phyloP scores from a whole-genome alignment of 2,329 filamentous ascomycete species.

The Aspergillus versicolor region DNA sequence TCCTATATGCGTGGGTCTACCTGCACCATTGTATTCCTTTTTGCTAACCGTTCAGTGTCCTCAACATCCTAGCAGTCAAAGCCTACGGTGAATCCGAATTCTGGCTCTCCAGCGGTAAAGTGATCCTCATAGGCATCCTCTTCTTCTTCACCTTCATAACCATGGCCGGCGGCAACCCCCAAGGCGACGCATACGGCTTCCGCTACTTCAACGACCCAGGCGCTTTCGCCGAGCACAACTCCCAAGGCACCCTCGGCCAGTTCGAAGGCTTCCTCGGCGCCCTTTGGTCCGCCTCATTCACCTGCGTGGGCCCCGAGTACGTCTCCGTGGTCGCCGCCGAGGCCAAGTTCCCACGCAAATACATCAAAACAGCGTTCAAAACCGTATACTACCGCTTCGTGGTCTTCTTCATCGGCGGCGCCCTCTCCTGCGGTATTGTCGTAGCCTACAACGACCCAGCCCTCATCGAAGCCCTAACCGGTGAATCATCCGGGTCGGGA shows the following conservation, averaged over 20 bases:
- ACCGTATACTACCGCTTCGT: conserved; percentile 72
- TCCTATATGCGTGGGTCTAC: neutral
- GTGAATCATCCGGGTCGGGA: conserved; percentile 29
- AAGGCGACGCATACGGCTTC: conserved; percentile 67
- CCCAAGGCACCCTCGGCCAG: conserved; percentile 60
- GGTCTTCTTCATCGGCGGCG: conserved; percentile 69
- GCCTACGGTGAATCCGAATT: conserved; percentile 15
- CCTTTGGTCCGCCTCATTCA: conserved; percentile 65
- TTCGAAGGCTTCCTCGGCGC: conserved; percentile 59
- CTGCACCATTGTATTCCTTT: too few species aligned
- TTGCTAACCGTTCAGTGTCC: too few species aligned
- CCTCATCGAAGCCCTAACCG: too few species aligned
- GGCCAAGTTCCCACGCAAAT: conserved; percentile 62
- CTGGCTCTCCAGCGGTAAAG: conserved; percentile 44
- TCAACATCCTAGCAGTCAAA: neutral
- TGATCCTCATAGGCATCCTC: conserved; percentile 64
- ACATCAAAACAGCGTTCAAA: conserved; percentile 70
- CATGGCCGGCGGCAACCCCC: conserved; percentile 74
- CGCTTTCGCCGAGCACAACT: conserved; percentile 50
- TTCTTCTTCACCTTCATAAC: conserved; percentile 72
- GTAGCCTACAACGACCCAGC: conserved; percentile 57
- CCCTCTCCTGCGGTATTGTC: conserved; percentile 66
- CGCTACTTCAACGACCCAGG: conserved; percentile 49
- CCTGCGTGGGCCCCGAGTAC: conserved; percentile 63
- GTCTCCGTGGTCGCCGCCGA: conserved; percentile 61